Evolutionary conservation across 2,329 filamentous ascomycete genomes (phyloP).

Genomic region (Helotiales sp.): DNA sequence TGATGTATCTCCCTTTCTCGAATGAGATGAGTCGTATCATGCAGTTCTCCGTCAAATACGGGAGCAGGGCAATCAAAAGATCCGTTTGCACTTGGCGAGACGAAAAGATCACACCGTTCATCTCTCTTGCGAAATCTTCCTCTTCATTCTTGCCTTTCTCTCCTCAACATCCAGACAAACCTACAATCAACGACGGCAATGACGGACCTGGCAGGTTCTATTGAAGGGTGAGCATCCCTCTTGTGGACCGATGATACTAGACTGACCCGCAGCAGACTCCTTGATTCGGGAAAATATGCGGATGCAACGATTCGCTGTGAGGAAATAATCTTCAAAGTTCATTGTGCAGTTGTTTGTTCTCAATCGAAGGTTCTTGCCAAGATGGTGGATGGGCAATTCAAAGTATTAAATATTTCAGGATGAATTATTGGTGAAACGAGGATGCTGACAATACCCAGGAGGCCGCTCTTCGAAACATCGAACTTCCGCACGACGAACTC

Average conservation of each 20-base stretch:
- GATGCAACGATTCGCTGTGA: constrained; percentile 6
- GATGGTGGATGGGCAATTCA: constrained; percentile 8
- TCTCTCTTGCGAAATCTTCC: too few species aligned
- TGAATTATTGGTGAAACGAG: too few species aligned
- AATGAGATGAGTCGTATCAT: too few species aligned
- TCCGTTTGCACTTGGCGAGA: too few species aligned
- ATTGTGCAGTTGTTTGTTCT: constrained; percentile 12
- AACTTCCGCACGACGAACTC: neutral
- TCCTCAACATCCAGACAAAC: too few species aligned
- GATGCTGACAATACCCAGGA: constrained; percentile 4
- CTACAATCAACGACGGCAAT: neutral
- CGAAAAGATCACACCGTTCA: too few species aligned
- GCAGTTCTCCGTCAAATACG: too few species aligned
- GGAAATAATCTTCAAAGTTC: neutral
- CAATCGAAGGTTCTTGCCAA: neutral
- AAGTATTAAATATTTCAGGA: too few species aligned
- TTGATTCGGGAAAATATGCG: constrained; percentile 7
- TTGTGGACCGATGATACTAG: neutral
- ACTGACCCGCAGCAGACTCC: neutral
- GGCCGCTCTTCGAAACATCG: neutral
- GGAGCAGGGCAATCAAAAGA: too few species aligned
- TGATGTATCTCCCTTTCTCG: too few species aligned
- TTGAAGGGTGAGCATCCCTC: neutral
- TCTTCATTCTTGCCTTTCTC: too few species aligned
- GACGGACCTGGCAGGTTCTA: neutral